phyloP scores from a whole-genome alignment of 805 yeast genomes.

The Scheffersomyces ergatensis region DNA sequence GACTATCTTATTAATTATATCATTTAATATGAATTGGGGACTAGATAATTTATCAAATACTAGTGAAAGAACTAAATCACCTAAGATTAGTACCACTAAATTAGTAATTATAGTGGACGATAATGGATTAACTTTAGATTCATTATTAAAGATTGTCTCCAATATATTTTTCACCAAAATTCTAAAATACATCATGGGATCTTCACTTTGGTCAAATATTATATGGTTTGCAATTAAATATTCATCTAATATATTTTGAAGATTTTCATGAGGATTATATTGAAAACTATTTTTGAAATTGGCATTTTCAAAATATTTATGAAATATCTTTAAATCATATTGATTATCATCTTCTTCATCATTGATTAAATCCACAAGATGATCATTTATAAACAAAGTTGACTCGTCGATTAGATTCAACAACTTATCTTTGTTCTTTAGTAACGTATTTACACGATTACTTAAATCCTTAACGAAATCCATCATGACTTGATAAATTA shows the following conservation, averaged over 20 bases:
- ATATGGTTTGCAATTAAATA: conserved; percentile 13
- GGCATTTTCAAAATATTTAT: conserved; percentile 7
- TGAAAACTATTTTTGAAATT: conserved; percentile 3
- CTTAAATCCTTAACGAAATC: conserved; percentile 22
- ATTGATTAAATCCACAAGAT: conserved; percentile 18
- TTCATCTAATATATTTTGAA: neutral
- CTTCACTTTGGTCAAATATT: conserved; percentile 11
- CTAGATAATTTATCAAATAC: conserved; percentile 20
- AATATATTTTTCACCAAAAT: conserved; percentile 21
- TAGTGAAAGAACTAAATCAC: conserved; percentile 27
- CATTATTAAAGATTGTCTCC: conserved; percentile 10
- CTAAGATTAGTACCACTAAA: conserved; percentile 20
- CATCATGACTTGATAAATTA: conserved; percentile 22
- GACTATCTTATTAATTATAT: conserved; percentile 7
- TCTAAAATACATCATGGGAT: conserved; percentile 17
- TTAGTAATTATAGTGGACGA: conserved; percentile 22
- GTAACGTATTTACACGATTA: conserved; percentile 11
- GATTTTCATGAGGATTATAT: neutral
- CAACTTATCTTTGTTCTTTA: neutral
- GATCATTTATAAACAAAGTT: conserved; percentile 4
- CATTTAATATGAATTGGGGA: conserved; percentile 23
- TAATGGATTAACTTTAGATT: conserved; percentile 9
- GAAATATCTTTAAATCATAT: conserved; percentile 10
- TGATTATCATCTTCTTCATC: conserved; percentile 14
- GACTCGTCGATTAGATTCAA: conserved; percentile 1